Conservation (phyloP, 2,329 filamentous ascomycete genomes). For the Beauveria brongniartii region DNA sequence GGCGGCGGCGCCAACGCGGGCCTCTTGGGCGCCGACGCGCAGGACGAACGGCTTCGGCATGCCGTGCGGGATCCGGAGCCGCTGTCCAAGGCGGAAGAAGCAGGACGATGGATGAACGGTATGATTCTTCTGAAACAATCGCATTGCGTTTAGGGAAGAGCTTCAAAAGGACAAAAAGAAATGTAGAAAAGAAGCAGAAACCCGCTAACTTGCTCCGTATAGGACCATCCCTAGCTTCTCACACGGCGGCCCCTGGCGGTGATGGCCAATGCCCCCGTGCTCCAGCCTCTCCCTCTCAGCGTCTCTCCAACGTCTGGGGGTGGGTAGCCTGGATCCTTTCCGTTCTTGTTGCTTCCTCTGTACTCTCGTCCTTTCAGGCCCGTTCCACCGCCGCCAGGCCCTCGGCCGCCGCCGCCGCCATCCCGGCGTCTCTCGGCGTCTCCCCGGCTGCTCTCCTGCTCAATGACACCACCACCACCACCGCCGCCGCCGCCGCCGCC, state of each 20-base stretch:
- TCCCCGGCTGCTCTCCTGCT: constrained; percentile 4
- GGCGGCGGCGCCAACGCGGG: constrained; percentile 20
- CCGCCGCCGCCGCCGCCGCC: constrained; percentile 11
- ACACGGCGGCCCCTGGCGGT: constrained; percentile 28
- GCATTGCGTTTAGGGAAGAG: too few relatives aligned
- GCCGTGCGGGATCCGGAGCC: constrained; percentile 16
- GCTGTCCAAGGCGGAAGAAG: constrained; percentile 15
- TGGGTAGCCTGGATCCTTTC: constrained; percentile 35
- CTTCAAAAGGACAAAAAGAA: fast-evolving
- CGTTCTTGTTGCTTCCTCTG: constrained; percentile 29
- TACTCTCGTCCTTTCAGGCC: constrained; percentile 18
- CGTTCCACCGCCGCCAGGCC: not conserved
- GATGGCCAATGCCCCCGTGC: constrained; percentile 30
- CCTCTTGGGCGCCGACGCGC: constrained; percentile 13
- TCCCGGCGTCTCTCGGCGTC: not conserved
- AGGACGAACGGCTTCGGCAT: constrained; percentile 20
- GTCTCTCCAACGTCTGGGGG: constrained; percentile 27
- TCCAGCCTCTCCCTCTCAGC: constrained; percentile 22
- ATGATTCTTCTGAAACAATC: constrained; percentile 8
- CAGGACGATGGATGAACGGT: constrained; percentile 25
- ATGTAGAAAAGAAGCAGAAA: too few relatives aligned
- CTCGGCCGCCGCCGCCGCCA: constrained; percentile 1
- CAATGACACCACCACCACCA: constrained; percentile 4
- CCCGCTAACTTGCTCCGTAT: not conserved
- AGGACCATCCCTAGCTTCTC: constrained; percentile 25